Percentiles rank a stretch among this genome's conserved stretches.
Conservation (phyloP, 306 rosid genomes). For the Quercus bicolor region DNA sequence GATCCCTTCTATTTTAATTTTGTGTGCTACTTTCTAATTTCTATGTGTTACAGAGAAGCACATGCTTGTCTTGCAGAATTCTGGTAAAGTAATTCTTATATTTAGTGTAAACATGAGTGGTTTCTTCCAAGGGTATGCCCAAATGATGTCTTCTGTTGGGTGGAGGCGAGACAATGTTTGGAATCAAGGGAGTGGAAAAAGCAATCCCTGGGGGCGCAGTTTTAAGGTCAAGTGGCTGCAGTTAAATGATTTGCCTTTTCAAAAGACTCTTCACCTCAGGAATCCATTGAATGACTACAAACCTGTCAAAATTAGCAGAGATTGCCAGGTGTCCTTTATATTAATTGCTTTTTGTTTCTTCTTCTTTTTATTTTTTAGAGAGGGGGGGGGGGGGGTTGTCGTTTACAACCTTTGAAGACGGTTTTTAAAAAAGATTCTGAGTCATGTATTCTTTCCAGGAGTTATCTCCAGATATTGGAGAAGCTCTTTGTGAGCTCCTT, state of each 20-base stretch:
- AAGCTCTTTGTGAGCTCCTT: slow-evolving; percentile 78
- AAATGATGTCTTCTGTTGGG: slow-evolving; percentile 75
- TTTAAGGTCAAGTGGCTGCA: slow-evolving; percentile 75
- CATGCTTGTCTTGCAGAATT: slow-evolving; percentile 62
- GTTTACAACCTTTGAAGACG: slow-evolving; percentile 5
- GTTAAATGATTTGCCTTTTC: slow-evolving; percentile 68
- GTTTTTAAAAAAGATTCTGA: slow-evolving; percentile 10
- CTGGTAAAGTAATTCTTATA: slow-evolving; percentile 62
- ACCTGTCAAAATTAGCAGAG: slow-evolving; percentile 89
- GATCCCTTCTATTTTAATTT: slow-evolving; percentile 21
- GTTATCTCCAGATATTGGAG: slow-evolving; percentile 71
- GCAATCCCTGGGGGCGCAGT: slow-evolving; percentile 77
- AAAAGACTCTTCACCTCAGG: slow-evolving; percentile 74
- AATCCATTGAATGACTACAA: slow-evolving; percentile 79
- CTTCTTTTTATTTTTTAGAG: not conserved
- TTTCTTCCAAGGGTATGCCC: slow-evolving; percentile 82
- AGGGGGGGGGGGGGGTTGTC: not conserved
- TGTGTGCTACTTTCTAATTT: slow-evolving; percentile 13
- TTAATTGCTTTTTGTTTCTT: not conserved
- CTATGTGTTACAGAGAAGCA: slow-evolving; percentile 29
- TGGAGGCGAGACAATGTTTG: slow-evolving; percentile 72
- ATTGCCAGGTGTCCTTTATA: slow-evolving; percentile 59
- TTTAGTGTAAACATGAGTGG: slow-evolving; percentile 88
- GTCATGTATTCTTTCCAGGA: slow-evolving; percentile 46
- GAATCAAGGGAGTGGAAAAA: slow-evolving; percentile 61